Evolutionary conservation across 139 green algal genomes (phyloP), one percentile per base, ranked within the genome.

Genomic region (Nannochloris sp.): DNA sequence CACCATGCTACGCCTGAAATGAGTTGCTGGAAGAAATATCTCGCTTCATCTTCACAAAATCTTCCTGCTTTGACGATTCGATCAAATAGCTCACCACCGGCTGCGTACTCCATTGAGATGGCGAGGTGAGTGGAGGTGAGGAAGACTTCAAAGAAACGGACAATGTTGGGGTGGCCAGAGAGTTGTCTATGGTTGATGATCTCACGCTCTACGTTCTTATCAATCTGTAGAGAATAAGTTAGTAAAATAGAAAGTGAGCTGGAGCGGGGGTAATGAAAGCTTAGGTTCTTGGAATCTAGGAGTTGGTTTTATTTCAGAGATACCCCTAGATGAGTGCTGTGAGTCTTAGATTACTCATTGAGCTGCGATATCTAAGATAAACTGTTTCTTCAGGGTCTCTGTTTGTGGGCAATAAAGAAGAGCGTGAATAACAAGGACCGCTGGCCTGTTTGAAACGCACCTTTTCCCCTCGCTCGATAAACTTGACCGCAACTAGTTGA

Each of bases 1-100:
- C 93, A 99, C 78, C 90, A 94, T 35, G 91, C 82, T 42, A 99
- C 89, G 19, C 94, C 94, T 5, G 78, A 90, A 12, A 98, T 90
- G 10, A 99, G 73, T 81, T 99, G 94, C 78, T 99, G 94, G 68
- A 99, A 99, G 73, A 97, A 99, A 72, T 93, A 99, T 4, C 95
- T 67, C 3, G 94, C 94, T 79, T 99, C 95, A 39, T 97, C 89
- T 62, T 99, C 95, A 32, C 31, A 76, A 70, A 99, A 97, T 2
- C 90, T 79, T 4, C 91, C 92, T 3, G 89, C 87, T 33, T 86
- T 85, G 7, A 93, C 90, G 61, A 99, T 97, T 24, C 88, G 78
- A 53, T 97, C 87, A 75, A 97, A 97, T n/a, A 97, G 78, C 81
- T 98, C 93, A 4, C 93, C 93, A 4, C 93, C 91, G 27, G 76